These are phyloP conservation scores for Globisporangium heterothallicum DNA, from an alignment of 352 stramenopile genomes.

Conservation along the genomic window DNA sequence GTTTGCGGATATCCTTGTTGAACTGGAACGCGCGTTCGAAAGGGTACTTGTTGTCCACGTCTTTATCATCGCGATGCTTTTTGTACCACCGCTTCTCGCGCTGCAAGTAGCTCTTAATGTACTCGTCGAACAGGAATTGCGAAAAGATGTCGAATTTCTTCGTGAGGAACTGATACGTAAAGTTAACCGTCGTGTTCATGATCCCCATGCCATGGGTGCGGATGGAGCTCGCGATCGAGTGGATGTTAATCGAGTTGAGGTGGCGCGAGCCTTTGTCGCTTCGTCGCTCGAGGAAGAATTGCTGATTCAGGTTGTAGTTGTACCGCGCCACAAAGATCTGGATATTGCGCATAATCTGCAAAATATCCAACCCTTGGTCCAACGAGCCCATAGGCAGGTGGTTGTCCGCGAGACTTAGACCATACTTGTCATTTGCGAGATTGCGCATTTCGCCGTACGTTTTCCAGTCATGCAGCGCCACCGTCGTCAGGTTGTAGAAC, in stretches of 20 bases:
- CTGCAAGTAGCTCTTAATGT: constrained; percentile 92
- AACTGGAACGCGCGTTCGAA: constrained; percentile 90
- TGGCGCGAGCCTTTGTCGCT: constrained; percentile 90
- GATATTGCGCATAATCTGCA: constrained; percentile 96
- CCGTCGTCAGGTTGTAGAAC: constrained; percentile 94
- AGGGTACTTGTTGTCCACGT: constrained; percentile 92
- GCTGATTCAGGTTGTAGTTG: constrained; percentile 96
- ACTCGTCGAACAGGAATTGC: constrained; percentile 92
- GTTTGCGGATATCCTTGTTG: constrained; percentile 88
- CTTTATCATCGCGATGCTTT: constrained; percentile 85
- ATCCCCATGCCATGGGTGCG: constrained; percentile 95
- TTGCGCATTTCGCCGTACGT: constrained; percentile 93
- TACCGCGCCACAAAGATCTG: constrained; percentile 88
- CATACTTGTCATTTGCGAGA: constrained; percentile 91
- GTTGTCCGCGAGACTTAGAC: constrained; percentile 87
- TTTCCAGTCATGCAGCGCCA: constrained; percentile 94
- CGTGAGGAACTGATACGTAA: constrained; percentile 93
- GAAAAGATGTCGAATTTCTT: constrained; percentile 90
- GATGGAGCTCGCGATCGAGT: constrained; percentile 88
- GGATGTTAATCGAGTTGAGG: constrained; percentile 92
- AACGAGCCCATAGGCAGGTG: constrained; percentile 91
- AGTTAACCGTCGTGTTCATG: constrained; percentile 94
- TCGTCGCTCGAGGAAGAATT: constrained; percentile 92
- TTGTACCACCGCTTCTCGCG: constrained; percentile 92
- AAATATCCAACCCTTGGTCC: constrained; percentile 90